These are phyloP conservation scores for Euphrasia confusa DNA, from an alignment of 257 asterid genomes.

Conservation along the genomic window DNA sequence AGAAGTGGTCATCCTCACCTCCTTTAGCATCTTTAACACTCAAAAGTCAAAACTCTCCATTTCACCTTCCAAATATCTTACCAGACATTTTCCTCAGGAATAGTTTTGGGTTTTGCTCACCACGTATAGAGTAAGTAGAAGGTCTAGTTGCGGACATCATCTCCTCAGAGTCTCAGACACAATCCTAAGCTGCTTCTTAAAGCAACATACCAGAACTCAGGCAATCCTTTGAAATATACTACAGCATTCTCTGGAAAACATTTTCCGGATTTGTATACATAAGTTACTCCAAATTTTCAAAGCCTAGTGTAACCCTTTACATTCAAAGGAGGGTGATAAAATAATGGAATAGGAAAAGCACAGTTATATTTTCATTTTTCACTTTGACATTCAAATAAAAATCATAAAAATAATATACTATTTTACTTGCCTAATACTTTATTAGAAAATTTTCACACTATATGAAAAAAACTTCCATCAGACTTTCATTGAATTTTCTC, in stretches of 20 bases:
- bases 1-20: too few relatives aligned
- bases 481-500: neutral
- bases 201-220: neutral
- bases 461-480: neutral
- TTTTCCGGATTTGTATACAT: neutral
- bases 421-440: neutral
- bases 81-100: too few relatives aligned
- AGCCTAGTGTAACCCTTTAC: neutral
- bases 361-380: neutral
- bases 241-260: slow-evolving; percentile 1
- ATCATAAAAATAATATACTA: too few relatives aligned
- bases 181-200: slow-evolving; percentile 9
- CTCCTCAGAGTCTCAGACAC: too few relatives aligned
- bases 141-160: too few relatives aligned
- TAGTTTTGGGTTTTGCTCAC: too few relatives aligned
- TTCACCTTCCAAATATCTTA: too few relatives aligned
- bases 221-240: neutral
- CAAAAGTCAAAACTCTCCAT: too few relatives aligned
- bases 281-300: neutral
- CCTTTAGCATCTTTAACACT: too few relatives aligned
- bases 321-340: neutral
- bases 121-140: too few relatives aligned
- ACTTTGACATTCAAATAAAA: neutral
- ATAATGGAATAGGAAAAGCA: slow-evolving; percentile 6
- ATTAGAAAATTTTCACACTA: neutral